Evolutionary conservation across 2,329 filamentous ascomycete genomes (phyloP).

Genomic region (Pyrenochaeta sp.): DNA sequence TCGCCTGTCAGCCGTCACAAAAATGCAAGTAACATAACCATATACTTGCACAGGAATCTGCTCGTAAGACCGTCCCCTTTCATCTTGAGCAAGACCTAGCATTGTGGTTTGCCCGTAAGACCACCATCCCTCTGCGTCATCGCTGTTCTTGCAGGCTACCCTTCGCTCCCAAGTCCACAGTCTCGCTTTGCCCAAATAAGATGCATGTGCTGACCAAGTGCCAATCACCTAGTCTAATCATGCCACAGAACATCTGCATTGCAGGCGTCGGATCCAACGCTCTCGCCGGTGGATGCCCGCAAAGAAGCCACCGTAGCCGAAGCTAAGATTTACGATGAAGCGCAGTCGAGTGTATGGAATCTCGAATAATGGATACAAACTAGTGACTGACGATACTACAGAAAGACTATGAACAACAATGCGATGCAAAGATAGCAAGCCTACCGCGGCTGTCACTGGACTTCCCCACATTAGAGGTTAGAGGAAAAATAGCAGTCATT

Average conservation of each 20-base stretch:
- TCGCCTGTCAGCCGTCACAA: conserved; percentile 53
- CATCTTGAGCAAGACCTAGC: neutral
- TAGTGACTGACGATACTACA: conserved; percentile 33
- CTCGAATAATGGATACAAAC: neutral
- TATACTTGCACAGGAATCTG: conserved; percentile 18
- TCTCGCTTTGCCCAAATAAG: conserved; percentile 12
- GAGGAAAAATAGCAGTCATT: neutral
- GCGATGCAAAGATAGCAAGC: conserved; percentile 31
- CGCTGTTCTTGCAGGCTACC: neutral
- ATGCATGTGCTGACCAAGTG: neutral
- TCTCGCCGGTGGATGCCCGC: conserved; percentile 59
- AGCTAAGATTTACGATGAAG: conserved; percentile 67
- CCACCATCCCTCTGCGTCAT: neutral
- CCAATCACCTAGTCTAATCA: conserved; percentile 14
- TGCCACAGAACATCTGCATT: conserved; percentile 58
- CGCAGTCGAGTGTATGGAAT: conserved; percentile 63
- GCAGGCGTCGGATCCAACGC: conserved; percentile 55
- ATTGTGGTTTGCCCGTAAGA: neutral
- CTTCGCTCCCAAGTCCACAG: neutral
- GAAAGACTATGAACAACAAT: conserved; percentile 44
- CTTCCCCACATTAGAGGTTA: conserved; percentile 37
- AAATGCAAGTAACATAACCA: conserved; percentile 56
- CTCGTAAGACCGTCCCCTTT: conserved; percentile 26
- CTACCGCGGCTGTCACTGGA: conserved; percentile 28
- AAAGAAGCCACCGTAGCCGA: conserved; percentile 72